phyloP scores from a whole-genome alignment of 495 filamentous ascomycete genomes.

The Daldinia decipiens region DNA sequence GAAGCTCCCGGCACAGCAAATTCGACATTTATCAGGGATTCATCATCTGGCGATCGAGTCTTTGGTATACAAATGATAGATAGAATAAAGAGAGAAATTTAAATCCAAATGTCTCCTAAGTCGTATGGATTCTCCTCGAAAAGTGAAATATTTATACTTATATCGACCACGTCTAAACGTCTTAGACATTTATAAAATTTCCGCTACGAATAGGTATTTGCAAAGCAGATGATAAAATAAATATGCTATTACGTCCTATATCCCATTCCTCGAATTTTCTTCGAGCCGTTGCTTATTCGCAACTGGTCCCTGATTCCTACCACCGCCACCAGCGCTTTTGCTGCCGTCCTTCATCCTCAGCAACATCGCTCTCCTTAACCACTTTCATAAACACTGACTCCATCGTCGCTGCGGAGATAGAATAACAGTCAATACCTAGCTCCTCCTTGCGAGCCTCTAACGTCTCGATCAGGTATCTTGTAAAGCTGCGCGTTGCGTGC shows the following conservation, averaged over 20 bases:
- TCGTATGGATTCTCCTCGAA: no score
- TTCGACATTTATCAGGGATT: no score
- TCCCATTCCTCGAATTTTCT: not conserved
- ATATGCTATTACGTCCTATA: not conserved
- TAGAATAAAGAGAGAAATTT: no score
- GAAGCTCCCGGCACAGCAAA: no score
- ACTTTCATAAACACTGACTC: constrained; percentile 81
- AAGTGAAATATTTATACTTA: not conserved
- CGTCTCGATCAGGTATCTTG: constrained; percentile 68
- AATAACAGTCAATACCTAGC: constrained; percentile 73
- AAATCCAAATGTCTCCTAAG: no score
- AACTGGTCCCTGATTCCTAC: not conserved
- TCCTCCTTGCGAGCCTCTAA: constrained; percentile 69
- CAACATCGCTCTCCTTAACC: constrained; percentile 71
- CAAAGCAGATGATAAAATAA: not conserved
- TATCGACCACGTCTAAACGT: not conserved
- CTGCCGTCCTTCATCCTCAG: constrained; percentile 64
- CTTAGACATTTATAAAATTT: not conserved
- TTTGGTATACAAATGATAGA: no score
- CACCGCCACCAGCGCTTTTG: constrained; percentile 43
- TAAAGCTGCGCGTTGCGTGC: constrained; percentile 44
- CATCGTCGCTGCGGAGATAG: constrained; percentile 73
- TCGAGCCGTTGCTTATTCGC: not conserved
- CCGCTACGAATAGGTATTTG: not conserved
- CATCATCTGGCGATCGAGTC: no score